These are phyloP conservation scores for Ustanciosporium gigantosporum DNA, from an alignment of 1,284 basidiomycete species.

Conservation along the genomic window DNA sequence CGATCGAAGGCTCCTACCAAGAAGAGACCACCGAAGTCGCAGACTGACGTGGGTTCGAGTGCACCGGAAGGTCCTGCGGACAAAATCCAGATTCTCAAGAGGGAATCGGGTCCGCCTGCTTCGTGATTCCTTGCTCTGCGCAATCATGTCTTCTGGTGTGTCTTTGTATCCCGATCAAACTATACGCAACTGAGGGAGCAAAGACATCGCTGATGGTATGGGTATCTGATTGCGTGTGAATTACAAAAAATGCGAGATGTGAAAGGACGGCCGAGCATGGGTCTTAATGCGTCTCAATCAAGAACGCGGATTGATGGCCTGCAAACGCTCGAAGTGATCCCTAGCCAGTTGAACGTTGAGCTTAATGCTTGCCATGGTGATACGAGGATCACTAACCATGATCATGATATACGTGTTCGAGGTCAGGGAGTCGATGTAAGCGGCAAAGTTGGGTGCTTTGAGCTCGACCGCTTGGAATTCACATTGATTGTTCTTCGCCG, in stretches of 20 bases:
- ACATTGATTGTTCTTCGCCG: conserved; percentile 15
- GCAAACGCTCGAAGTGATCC: conserved; percentile 71
- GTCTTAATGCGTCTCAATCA: no score
- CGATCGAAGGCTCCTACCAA: conserved; percentile 1
- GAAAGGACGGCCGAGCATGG: not conserved
- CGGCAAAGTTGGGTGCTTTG: conserved; percentile 68
- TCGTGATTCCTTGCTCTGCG: no score
- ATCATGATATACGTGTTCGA: conserved; percentile 91
- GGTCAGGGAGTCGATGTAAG: conserved; percentile 92
- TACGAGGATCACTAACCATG: conserved; percentile 81
- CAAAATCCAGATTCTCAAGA: not conserved
- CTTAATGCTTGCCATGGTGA: conserved; percentile 80
- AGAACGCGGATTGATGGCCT: conserved; percentile 29
- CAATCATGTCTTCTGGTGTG: no score
- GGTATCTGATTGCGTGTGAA: conserved; percentile 1
- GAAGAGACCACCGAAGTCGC: conserved; percentile 1
- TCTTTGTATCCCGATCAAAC: no score
- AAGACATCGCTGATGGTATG: not conserved
- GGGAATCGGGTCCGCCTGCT: no score
- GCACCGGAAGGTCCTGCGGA: not conserved
- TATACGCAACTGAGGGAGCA: not conserved
- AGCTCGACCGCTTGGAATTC: conserved; percentile 59
- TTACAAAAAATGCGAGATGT: not conserved
- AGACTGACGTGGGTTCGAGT: not conserved
- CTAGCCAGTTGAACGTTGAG: conserved; percentile 80